A percentile compares a stretch with the other conserved stretches of the same genome.
Evolutionary conservation across 495 filamentous ascomycete species (phyloP).

Genomic region (Aspergillus haitiensis): DNA sequence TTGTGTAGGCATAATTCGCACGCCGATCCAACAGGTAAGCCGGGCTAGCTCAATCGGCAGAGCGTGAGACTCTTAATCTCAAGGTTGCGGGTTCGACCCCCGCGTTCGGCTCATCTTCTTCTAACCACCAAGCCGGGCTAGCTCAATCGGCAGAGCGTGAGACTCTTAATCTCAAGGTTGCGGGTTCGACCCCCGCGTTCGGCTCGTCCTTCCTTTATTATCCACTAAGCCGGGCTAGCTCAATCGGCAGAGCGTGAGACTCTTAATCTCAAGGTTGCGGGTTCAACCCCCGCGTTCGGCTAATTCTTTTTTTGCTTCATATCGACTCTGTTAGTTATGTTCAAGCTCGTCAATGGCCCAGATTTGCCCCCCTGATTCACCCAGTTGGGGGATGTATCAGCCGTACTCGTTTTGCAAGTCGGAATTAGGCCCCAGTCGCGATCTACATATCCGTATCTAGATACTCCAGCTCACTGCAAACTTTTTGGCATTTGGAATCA

Average conservation of each 20-base stretch:
- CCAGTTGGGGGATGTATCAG: no score
- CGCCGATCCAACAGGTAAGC: background rate
- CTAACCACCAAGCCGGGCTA: slow-evolving; percentile 13
- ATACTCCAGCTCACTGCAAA: no score
- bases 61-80: slow-evolving; percentile 62
- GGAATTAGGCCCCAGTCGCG: no score
- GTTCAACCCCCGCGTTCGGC: slow-evolving; percentile 57
- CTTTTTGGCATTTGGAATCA: no score
- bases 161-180: slow-evolving; percentile 25
- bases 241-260: slow-evolving; percentile 85
- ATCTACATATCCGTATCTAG: no score
- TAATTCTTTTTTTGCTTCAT: slow-evolving; percentile 9
- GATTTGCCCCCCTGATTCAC: no score
- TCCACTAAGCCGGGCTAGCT: slow-evolving; percentile 57
- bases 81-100: slow-evolving; percentile 59
- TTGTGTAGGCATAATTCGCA: background rate
- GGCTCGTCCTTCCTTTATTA: background rate
- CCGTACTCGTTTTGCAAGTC: no score
- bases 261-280: slow-evolving; percentile 76
- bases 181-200: slow-evolving; percentile 23
- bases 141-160: slow-evolving; percentile 25
- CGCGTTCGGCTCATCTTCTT: slow-evolving; percentile 48
- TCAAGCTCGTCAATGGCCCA: background rate
- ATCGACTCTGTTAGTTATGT: background rate
- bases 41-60: slow-evolving; percentile 58